Evolutionary conservation across 2,329 filamentous ascomycete genomes (phyloP).

Genomic region (Pyrenophora graminea): DNA sequence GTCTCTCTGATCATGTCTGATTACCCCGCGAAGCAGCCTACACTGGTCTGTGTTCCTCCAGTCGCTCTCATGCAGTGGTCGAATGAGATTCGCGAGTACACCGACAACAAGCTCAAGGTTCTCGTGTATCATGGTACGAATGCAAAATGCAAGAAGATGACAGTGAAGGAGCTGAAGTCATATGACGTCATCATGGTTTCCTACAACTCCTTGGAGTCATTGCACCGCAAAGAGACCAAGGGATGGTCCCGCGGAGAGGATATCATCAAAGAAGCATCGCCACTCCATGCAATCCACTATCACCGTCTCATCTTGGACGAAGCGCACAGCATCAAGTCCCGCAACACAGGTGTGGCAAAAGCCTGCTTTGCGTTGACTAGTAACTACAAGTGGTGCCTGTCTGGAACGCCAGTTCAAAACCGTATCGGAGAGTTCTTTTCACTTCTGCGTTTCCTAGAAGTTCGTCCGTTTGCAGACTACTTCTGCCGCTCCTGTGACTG

Average conservation of each 20-base stretch:
- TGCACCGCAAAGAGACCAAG: conserved; percentile 89
- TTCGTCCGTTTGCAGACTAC: conserved; percentile 88
- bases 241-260: conserved; percentile 82
- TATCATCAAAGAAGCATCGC: conserved; percentile 74
- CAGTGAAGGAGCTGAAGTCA: conserved; percentile 72
- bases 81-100: conserved; percentile 65
- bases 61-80: conserved; percentile 96
- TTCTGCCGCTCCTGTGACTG: conserved; percentile 89
- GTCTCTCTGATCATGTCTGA: conserved; percentile 98
- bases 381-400: conserved; percentile 92
- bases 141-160: conserved; percentile 76
- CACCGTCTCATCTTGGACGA: conserved; percentile 94
- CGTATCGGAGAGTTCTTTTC: conserved; percentile 98
- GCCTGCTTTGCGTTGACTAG: conserved; percentile 91
- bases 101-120: conserved; percentile 85
- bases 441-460: conserved; percentile 85
- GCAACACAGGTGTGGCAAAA: conserved; percentile 88
- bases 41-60: conserved; percentile 86
- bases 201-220: conserved; percentile 87
- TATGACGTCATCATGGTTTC: conserved; percentile 97
- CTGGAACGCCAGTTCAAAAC: conserved; percentile 93
- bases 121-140: conserved; percentile 91
- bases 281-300: conserved; percentile 82
- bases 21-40: conserved; percentile 80
- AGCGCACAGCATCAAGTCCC: conserved; percentile 90